phyloP scores from a whole-genome alignment of 495 filamentous ascomycete species.

The Mycothermus thermophilus region DNA sequence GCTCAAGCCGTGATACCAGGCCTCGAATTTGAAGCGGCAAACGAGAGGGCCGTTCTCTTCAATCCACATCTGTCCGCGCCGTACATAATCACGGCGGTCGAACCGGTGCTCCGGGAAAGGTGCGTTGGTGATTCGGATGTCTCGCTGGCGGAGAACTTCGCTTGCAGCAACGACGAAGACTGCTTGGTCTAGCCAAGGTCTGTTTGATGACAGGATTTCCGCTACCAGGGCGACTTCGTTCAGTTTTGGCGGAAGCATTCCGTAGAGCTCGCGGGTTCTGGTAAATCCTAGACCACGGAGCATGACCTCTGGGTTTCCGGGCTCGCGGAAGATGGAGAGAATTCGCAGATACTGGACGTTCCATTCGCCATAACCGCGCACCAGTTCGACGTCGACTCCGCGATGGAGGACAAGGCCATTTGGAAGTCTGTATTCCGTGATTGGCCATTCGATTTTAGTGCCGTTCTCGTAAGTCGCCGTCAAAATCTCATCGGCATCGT shows the following conservation, averaged over 20 bases:
- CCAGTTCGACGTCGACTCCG: slow-evolving; percentile 1
- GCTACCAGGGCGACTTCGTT: slow-evolving; percentile 36
- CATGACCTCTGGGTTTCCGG: neutral
- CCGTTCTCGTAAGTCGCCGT: too few relatives aligned
- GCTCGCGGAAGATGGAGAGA: neutral
- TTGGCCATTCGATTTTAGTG: too few relatives aligned
- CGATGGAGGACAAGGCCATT: neutral
- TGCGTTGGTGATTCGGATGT: slow-evolving; percentile 40
- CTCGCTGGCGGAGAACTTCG: slow-evolving; percentile 23
- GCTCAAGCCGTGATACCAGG: slow-evolving; percentile 11
- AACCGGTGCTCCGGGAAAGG: slow-evolving; percentile 29
- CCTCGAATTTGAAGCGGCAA: slow-evolving; percentile 22
- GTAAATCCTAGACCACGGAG: slow-evolving; percentile 7
- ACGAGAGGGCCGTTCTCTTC: slow-evolving; percentile 24
- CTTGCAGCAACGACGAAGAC: too few relatives aligned
- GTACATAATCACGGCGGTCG: neutral
- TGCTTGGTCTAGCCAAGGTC: too few relatives aligned
- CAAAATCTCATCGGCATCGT: too few relatives aligned
- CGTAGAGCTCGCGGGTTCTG: neutral
- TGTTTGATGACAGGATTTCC: too few relatives aligned
- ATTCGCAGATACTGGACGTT: slow-evolving; percentile 7
- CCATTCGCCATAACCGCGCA: neutral
- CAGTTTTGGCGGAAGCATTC: neutral
- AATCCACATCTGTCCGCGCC: slow-evolving; percentile 8
- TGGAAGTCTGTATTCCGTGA: neutral